Evolutionary conservation across 768 basidiomycete species (phyloP).

Genomic region (Pulveroboletus sp.): DNA sequence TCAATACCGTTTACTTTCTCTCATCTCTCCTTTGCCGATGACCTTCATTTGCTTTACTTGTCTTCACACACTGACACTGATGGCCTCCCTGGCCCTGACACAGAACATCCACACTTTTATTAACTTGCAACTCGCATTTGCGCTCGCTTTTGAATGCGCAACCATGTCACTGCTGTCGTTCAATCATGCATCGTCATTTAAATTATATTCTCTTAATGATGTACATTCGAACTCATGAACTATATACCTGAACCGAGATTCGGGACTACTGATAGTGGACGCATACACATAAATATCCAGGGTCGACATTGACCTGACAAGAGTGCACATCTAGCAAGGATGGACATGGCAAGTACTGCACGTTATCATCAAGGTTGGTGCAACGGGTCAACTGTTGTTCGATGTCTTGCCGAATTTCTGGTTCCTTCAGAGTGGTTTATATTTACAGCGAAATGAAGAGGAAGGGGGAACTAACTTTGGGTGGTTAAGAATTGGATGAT

Average conservation of each 20-base stretch:
- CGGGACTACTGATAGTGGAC: neutral
- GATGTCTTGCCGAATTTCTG: neutral
- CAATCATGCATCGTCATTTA: slow-evolving; percentile 29
- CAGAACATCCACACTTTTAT: slow-evolving; percentile 9
- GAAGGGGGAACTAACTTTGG: neutral
- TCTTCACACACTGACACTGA: slow-evolving; percentile 16
- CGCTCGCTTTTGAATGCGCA: slow-evolving; percentile 20
- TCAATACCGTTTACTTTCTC: slow-evolving; percentile 11
- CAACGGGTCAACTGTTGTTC: neutral
- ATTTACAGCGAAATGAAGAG: neutral
- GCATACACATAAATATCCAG: too few relatives aligned
- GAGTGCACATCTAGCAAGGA: too few relatives aligned
- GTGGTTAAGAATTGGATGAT: neutral
- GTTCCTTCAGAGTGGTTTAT: too few relatives aligned
- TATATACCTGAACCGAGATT: neutral
- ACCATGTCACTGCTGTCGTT: slow-evolving; percentile 18
- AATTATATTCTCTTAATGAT: slow-evolving; percentile 25
- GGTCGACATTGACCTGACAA: too few relatives aligned
- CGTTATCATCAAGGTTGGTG: neutral
- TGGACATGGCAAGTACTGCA: too few relatives aligned
- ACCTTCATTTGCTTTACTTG: slow-evolving; percentile 24
- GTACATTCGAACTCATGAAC: slow-evolving; percentile 11
- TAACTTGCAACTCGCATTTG: slow-evolving; percentile 12
- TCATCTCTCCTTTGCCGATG: slow-evolving; percentile 14
- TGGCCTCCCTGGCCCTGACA: slow-evolving; percentile 5